Percentiles rank a stretch among this genome's conserved stretches.
Conservation (phyloP, 805 yeast genomes). For the Blastobotrys chiropterorum region DNA sequence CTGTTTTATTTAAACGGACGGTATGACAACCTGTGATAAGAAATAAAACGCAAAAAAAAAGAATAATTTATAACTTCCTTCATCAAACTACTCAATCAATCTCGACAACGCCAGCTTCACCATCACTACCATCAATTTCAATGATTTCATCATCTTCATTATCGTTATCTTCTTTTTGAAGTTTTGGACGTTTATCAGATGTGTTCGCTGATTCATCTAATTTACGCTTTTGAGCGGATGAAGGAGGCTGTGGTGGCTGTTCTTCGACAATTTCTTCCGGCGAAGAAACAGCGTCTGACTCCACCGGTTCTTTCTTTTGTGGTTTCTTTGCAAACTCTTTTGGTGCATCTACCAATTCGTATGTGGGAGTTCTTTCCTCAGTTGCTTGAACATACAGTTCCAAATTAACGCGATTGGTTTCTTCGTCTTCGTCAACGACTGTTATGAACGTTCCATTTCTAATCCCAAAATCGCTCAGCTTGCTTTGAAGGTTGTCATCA, state of each 20-base stretch:
- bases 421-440: conserved; percentile 79
- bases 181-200: conserved; percentile 6
- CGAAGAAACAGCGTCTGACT: not conserved
- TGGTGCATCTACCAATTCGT: conserved; percentile 9
- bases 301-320: conserved; percentile 7
- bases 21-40: no score
- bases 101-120: conserved; percentile 15
- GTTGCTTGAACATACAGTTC: conserved; percentile 25
- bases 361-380: conserved; percentile 5
- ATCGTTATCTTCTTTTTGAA: conserved; percentile 8
- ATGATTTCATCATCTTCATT: conserved; percentile 20
- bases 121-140: conserved; percentile 12
- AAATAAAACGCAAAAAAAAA: not conserved
- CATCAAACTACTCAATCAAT: no score
- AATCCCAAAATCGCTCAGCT: conserved; percentile 50
- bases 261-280: conserved; percentile 4
- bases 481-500: conserved; percentile 60
- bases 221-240: conserved; percentile 6
- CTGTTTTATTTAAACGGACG: no score
- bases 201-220: conserved; percentile 4
- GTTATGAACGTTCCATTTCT: conserved; percentile 55
- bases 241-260: not conserved
- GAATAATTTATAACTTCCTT: no score
- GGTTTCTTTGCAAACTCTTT: conserved; percentile 13
- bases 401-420: conserved; percentile 46